These are phyloP conservation scores for Citrus unshiu DNA, from an alignment of 345 rosid genomes.

Conservation along the genomic window DNA sequence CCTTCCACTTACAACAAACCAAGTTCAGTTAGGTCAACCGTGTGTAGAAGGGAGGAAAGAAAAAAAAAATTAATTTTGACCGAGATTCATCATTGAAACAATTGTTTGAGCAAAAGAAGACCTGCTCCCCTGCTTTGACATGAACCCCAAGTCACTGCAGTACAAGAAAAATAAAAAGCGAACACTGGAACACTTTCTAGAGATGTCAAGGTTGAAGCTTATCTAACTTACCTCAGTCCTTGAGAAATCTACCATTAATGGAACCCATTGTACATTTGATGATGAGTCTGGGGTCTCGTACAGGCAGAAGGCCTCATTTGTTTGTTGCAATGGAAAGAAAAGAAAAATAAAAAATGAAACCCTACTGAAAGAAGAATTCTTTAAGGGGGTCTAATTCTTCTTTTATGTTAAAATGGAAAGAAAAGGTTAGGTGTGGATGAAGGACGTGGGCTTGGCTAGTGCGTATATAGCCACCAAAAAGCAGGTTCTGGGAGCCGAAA, in stretches of 20 bases:
- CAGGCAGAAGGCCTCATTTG: constrained; percentile 9
- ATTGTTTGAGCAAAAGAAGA: constrained; percentile 32
- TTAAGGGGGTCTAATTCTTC: neutral
- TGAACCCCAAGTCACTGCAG: neutral
- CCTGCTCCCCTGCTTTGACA: constrained; percentile 17
- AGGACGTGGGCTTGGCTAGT: neutral
- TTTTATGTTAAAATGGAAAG: neutral
- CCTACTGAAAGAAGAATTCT: neutral
- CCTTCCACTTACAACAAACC: constrained; percentile 27
- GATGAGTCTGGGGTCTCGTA: constrained; percentile 4
- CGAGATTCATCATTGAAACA: constrained; percentile 20
- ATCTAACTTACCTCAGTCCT: constrained; percentile 36
- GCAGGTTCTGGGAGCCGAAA: constrained; percentile 6
- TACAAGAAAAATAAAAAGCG: constrained; percentile 14
- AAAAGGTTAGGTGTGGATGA: neutral
- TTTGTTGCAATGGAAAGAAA: constrained; percentile 3
- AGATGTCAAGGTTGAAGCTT: constrained; percentile 25
- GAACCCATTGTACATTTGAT: constrained; percentile 26
- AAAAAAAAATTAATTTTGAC: constrained; percentile 23
- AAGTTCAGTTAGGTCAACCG: constrained; percentile 21
- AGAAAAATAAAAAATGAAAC: neutral
- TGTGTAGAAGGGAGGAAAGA: neutral
- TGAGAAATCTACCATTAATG: constrained; percentile 25
- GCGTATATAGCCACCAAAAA: constrained; percentile 11
- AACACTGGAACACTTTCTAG: constrained; percentile 12